Base-by-base conservation (phyloP, 2,329 filamentous ascomycete species). In the Ophiostoma populinum region DNA sequence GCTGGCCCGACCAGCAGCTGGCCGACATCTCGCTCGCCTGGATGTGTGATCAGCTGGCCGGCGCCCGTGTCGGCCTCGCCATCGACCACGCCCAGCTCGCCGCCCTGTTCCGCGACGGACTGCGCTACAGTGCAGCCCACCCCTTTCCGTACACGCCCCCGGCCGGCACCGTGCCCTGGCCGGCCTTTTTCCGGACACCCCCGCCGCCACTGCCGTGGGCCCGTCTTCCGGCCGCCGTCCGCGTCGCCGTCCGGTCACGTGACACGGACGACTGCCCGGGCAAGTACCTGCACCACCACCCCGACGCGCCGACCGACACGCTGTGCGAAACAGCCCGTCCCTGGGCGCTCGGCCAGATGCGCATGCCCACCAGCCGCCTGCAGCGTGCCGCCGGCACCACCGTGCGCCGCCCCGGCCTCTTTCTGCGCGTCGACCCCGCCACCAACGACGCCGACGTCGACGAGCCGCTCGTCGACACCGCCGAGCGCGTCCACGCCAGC, bases 1-100 rank as follows among this genome's bases (percentile, higher is more conserved):
- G 71, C 2, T 73, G 67, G 66, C 35, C 45, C 22, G 52, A 55
- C 33, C 52, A 55, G 43, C 49, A 51, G 38, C 44, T 53, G 0
- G 46, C 50, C 18, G 45, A 50, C 27, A 49, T 54, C 10, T 45
- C 51, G 2, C 44, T 55, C 4, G 50, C 52, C 1, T 55, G 52
- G 52, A 54, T 55, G 45, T 51, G 48, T 34, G 52, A 55, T 42
- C 51, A 54, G 37, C 51, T 55, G 12, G 43, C 49, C 1, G 40
- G n/a, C 2, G 21, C 22, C 8, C 15, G 44, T 1, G 37, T 54
- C 18, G 51, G 51, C 26, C 34, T 54, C n/a, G 51, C 51, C 9
- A 53, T 54, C 43, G 46, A 49, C 37, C 35, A 42, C 30, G 16
- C 30, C 1, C 43, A 46, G 13, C 43, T 55, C 35, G 40, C 42